phyloP scores from a whole-genome alignment of 1,284 basidiomycete species.

The Apiotrichum akiyoshidainum region DNA sequence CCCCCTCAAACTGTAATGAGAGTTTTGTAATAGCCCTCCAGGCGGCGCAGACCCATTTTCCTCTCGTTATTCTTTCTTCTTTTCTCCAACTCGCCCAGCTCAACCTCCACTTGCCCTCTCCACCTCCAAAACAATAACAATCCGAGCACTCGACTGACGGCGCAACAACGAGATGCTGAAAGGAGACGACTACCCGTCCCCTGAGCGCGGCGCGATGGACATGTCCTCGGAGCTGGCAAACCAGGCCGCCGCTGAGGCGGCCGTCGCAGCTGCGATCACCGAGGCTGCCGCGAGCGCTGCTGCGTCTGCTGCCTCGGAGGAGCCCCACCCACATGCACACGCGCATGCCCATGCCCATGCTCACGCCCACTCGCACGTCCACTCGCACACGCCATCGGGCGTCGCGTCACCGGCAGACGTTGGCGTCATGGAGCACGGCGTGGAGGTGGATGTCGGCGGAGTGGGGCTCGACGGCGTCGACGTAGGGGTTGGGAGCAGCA shows the following conservation, averaged over 20 bases:
- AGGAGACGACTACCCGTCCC: conserved; percentile 12
- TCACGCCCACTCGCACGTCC: too few relatives aligned
- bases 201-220: conserved; percentile 25
- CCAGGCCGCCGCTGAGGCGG: conserved; percentile 37
- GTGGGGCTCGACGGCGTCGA: too few relatives aligned
- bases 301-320: neutral
- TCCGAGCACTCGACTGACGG: conserved; percentile 15
- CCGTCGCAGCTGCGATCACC: conserved; percentile 25
- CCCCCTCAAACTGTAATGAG: too few relatives aligned
- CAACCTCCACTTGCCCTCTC: conserved; percentile 25
- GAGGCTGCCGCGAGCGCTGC: conserved; percentile 5
- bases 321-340: too few relatives aligned
- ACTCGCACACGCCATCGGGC: too few relatives aligned
- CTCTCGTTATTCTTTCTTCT: conserved; percentile 15
- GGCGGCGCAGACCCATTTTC: neutral
- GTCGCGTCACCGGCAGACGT: too few relatives aligned
- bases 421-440: too few relatives aligned
- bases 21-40: too few relatives aligned
- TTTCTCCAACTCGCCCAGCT: conserved; percentile 8
- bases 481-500: too few relatives aligned
- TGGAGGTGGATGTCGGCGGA: too few relatives aligned
- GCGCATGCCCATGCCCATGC: too few relatives aligned
- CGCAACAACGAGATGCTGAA: conserved; percentile 34
- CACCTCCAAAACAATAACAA: conserved; percentile 14
- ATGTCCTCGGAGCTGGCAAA: conserved; percentile 38